Base-by-base conservation (phyloP, 805 yeast genomes). In the Naumovozyma dairenensis region DNA sequence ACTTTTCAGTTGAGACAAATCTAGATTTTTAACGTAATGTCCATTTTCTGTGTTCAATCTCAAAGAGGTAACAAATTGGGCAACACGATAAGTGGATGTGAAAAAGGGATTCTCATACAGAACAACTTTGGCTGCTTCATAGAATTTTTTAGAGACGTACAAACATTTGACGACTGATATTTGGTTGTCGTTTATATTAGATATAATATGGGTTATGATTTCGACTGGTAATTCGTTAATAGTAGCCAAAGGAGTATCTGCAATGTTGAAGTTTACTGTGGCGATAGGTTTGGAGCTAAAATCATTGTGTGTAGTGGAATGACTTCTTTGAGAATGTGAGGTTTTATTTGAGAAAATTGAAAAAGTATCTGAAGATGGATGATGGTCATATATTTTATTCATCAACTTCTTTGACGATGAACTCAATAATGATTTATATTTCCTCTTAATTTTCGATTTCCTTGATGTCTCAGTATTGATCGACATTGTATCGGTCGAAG, bases 61-160 rank as follows among this genome's bases (percentile, higher is more conserved):
- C n/a, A 85, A 55, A 4, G 76, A 67, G 2, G 86, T 67, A 4
- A 85, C 74, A 46, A 85, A 77, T 55, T 85, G 94, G 0, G 84
- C 92, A 28, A 82, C 71, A 27, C 94, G 62, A 51, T 80, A 85
- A 5, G 87, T 77, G 2, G 93, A 76, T 0, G 74, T 69, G 43
- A 85, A 69, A 10, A 46, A 39, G 3, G 87, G 74, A 6, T 56
- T 40, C 10, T 60, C 48, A 53, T 82, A 85, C 8, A 84, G 55
- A 16, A 66, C 62, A 4, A 67, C 67, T 43, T 74, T 71, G 2
- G 78, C 68, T 5, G 73, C 58, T 21, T 49, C 53, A 50, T 76
- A 69, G 43, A 80, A 67, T 22, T 57, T 48, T 36, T 62, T 69
- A 50, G 67, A 65, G 6, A 77, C 74, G 35, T 68, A 71, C 10